Evolutionary conservation across 352 stramenopile species (phyloP), one percentile per base, ranked within the genome.

Genomic region (Phytophthora uliginosa): DNA sequence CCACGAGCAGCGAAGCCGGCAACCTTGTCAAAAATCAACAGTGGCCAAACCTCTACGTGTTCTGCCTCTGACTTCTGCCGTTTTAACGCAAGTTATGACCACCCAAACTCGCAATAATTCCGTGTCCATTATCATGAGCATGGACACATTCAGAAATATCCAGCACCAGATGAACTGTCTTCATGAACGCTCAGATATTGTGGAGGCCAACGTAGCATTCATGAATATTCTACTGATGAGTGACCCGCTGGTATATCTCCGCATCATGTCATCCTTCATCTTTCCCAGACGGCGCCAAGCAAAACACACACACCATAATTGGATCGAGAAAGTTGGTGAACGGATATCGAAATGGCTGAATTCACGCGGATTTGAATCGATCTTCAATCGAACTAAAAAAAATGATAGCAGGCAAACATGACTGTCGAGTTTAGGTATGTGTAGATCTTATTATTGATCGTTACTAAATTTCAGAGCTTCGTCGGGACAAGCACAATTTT

Each of bases 221-320:
- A 83, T 85, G 68, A 85, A 81, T 22, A 63, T 74, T 5, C 66
- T 82, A 1, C 22, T 77, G 4, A 79, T 85, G 78, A 83, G 75
- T 34, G 75, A 83, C 20, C 75, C 78, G 8, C 42, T 83, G 2
- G 75, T 82, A 28, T 81, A 69, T 54, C 64, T 73, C 0, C 57
- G 13, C 15, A 48, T 58, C 13, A n/a, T 50, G 4, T 31, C n/a
- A n/a, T n/a, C n/a, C n/a, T n/a, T n/a, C n/a, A n/a, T n/a, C n/a
- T n/a, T n/a, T n/a, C n/a, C n/a, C n/a, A n/a, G n/a, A n/a, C n/a
- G n/a, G n/a, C n/a, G n/a, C n/a, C n/a, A n/a, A n/a, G n/a, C n/a
- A n/a, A n/a, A n/a, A n/a, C n/a, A n/a, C n/a, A n/a, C n/a, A n/a
- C n/a, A n/a, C n/a, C n/a, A n/a, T n/a, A n/a, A n/a, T n/a, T n/a